A percentile compares a stretch with the other conserved stretches of the same genome.
phyloP scores from a whole-genome alignment of 495 filamentous ascomycete genomes.

The Penicillium antarcticum region DNA sequence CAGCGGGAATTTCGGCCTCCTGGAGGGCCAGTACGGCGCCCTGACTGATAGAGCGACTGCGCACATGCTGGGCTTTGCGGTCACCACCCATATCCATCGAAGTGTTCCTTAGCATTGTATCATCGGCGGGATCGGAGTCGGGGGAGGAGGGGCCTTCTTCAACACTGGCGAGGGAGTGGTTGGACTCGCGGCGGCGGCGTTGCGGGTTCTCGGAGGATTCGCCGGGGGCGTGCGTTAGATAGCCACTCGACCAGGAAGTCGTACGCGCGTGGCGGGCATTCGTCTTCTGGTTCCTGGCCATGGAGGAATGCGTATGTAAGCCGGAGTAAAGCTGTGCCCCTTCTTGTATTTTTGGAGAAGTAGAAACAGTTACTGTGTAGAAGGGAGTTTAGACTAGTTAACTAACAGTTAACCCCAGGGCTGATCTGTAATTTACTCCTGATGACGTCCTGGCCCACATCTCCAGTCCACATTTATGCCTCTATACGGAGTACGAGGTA shows the following conservation, averaged over 20 bases:
- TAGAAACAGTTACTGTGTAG: too few species aligned
- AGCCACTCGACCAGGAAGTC: constrained; percentile 41
- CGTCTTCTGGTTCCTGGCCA: constrained; percentile 25
- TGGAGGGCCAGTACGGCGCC: constrained; percentile 17
- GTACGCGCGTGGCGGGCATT: constrained; percentile 40
- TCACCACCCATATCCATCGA: constrained; percentile 29
- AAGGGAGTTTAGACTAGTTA: too few species aligned
- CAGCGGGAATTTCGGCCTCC: constrained; percentile 12
- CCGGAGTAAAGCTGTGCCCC: constrained; percentile 6
- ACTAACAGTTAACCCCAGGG: too few species aligned
- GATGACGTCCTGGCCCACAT: too few species aligned
- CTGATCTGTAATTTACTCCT: too few species aligned
- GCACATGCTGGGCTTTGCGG: constrained; percentile 29
- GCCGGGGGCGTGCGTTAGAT: constrained; percentile 22
- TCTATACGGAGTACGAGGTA: neutral
- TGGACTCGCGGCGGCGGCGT: constrained; percentile 39
- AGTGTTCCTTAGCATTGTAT: constrained; percentile 30
- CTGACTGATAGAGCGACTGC: constrained; percentile 37
- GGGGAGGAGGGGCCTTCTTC: constrained; percentile 33
- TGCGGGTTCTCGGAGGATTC: constrained; percentile 25
- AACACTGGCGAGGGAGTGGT: constrained; percentile 33
- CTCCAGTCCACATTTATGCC: neutral
- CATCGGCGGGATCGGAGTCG: constrained; percentile 20
- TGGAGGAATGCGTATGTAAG: constrained; percentile 22
- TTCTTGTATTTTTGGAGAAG: constrained; percentile 20